phyloP scores from a whole-genome alignment of 495 filamentous ascomycete species.

The Aspergillus cristatus region DNA sequence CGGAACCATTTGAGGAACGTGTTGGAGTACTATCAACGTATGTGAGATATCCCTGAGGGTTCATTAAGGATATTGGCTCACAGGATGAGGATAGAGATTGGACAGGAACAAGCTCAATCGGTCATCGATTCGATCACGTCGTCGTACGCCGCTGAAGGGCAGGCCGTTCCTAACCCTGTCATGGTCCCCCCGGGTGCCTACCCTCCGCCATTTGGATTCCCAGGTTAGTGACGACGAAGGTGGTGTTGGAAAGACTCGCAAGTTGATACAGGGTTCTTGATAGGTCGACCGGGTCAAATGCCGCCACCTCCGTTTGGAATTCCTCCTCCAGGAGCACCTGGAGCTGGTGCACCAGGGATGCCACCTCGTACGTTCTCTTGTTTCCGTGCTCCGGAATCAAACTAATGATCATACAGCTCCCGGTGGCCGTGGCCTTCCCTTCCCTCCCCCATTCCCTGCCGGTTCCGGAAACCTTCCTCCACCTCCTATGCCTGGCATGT shows the following conservation, averaged over 20 bases:
- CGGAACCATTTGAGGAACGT: constrained; percentile 96
- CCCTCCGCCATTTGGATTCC: constrained; percentile 48
- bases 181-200: constrained; percentile 45
- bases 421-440: constrained; percentile 55
- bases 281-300: constrained; percentile 39
- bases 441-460: constrained; percentile 48
- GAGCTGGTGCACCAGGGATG: constrained; percentile 37
- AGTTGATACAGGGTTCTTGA: constrained; percentile 7
- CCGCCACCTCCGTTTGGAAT: constrained; percentile 50
- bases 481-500: constrained; percentile 29
- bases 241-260: too few relatives aligned
- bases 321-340: constrained; percentile 33
- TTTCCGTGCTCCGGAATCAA: constrained; percentile 2
- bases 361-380: constrained; percentile 33
- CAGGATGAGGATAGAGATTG: constrained; percentile 58
- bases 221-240: constrained; percentile 29
- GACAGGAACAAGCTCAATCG: constrained; percentile 94
- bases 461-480: constrained; percentile 18
- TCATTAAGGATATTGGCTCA: neutral
- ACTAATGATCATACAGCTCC: constrained; percentile 31
- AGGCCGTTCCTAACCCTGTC: constrained; percentile 75
- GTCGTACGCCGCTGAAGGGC: constrained; percentile 89
- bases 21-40: constrained; percentile 96
- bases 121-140: constrained; percentile 96
- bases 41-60: too few relatives aligned